These are phyloP conservation scores for Rhodotorula sp. DNA, from an alignment of 1,284 basidiomycete genomes.

Conservation along the genomic window DNA sequence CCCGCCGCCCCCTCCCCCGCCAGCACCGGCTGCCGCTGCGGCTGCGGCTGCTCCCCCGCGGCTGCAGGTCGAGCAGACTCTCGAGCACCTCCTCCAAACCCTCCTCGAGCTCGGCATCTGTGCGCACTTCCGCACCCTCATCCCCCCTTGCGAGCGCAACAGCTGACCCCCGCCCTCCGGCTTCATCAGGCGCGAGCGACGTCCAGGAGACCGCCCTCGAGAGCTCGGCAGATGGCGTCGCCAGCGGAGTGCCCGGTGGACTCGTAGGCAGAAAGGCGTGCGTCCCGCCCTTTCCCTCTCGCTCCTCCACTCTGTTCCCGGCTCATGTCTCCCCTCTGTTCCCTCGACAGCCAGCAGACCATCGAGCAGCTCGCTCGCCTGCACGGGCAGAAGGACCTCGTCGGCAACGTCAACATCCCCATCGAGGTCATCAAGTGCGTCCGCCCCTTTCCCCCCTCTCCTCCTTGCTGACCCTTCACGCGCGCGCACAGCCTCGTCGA, in stretches of 20 bases:
- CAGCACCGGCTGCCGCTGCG: background rate
- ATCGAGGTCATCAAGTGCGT: slow-evolving; percentile 38
- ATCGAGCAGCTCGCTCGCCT: slow-evolving; percentile 34
- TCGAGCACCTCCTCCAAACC: slow-evolving; percentile 42
- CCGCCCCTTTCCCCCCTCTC: too few species aligned
- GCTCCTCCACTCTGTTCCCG: background rate
- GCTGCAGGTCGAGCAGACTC: slow-evolving; percentile 35
- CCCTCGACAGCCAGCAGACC: slow-evolving; percentile 24
- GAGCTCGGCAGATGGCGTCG: slow-evolving; percentile 21
- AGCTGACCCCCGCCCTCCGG: background rate
- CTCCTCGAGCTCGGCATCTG: slow-evolving; percentile 46
- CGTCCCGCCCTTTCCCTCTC: background rate
- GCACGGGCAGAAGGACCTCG: slow-evolving; percentile 33
- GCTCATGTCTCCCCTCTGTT: background rate
- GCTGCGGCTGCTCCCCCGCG: slow-evolving; percentile 4
- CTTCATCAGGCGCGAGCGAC: slow-evolving; percentile 41
- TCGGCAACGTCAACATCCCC: slow-evolving; percentile 25
- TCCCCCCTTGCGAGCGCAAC: too few species aligned
- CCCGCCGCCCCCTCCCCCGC: background rate
- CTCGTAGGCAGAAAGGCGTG: slow-evolving; percentile 45
- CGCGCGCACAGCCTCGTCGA: slow-evolving; percentile 63
- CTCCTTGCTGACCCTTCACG: too few species aligned
- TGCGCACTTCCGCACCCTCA: background rate
- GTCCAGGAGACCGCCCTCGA: slow-evolving; percentile 44
- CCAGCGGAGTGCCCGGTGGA: slow-evolving; percentile 37